These are phyloP conservation scores for Penicillium fimorum DNA, from an alignment of 495 filamentous ascomycete genomes.

Conservation along the genomic window DNA sequence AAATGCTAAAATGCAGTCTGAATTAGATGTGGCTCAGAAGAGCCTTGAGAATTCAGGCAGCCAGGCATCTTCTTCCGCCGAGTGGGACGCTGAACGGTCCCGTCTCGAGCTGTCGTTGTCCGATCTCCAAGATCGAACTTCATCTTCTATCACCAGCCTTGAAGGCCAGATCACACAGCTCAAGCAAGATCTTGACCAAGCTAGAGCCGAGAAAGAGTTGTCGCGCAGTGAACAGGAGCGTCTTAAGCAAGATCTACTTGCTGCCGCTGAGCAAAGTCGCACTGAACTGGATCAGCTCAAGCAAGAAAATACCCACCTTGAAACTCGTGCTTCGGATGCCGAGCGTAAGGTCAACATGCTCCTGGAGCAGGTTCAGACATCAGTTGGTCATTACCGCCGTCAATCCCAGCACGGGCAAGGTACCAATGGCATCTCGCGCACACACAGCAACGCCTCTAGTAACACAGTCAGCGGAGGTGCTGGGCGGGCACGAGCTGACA, in stretches of 20 bases:
- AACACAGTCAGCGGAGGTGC: constrained; percentile 27
- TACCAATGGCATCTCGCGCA: constrained; percentile 42
- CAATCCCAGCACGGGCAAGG: constrained; percentile 58
- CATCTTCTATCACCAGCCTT: constrained; percentile 60
- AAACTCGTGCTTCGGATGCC: constrained; percentile 79
- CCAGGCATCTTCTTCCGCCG: constrained; percentile 39
- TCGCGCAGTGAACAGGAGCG: constrained; percentile 56
- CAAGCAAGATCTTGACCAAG: constrained; percentile 61
- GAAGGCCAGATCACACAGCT: constrained; percentile 69
- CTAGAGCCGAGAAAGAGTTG: constrained; percentile 66
- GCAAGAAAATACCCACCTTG: constrained; percentile 74
- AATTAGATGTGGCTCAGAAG: constrained; percentile 60
- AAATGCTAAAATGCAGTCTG: constrained; percentile 77
- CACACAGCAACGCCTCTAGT: constrained; percentile 47
- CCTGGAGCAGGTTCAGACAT: constrained; percentile 88
- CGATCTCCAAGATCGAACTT: constrained; percentile 63
- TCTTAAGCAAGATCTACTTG: constrained; percentile 56
- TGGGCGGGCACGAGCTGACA: constrained; percentile 42
- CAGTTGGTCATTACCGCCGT: constrained; percentile 91
- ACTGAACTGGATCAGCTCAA: constrained; percentile 77
- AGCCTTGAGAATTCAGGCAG: constrained; percentile 36
- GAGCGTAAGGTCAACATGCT: constrained; percentile 91
- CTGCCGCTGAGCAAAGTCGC: constrained; percentile 54
- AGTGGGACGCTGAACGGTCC: constrained; percentile 78
- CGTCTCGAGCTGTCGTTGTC: constrained; percentile 64